Evolutionary conservation across 768 basidiomycete species (phyloP).

Genomic region (Leccinum variicolor): DNA sequence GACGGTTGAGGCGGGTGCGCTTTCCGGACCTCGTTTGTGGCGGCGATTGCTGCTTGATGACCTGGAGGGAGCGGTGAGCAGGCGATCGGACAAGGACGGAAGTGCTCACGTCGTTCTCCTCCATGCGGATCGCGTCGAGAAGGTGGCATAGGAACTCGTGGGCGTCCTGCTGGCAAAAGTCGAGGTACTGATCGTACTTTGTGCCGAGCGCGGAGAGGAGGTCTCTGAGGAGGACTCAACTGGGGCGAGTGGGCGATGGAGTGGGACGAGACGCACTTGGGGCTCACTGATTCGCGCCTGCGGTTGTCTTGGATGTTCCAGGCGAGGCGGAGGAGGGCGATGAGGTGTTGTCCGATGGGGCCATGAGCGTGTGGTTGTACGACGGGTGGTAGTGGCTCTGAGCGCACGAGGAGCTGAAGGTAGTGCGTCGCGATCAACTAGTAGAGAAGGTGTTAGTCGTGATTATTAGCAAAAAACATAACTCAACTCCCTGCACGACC

Average conservation of each 20-base stretch:
- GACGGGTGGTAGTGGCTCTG: conserved; percentile 44
- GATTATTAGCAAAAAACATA: conserved; percentile 19
- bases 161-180: conserved; percentile 94
- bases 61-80: conserved; percentile 37
- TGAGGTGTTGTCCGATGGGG: conserved; percentile 54
- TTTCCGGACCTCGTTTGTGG: conserved; percentile 38
- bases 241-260: not conserved
- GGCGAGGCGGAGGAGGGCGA: conserved; percentile 54
- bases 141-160: conserved; percentile 91
- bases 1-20: conserved; percentile 7
- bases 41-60: conserved; percentile 69
- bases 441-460: not conserved
- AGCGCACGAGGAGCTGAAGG: conserved; percentile 55
- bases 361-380: conserved; percentile 52
- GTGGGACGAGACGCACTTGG: conserved; percentile 49
- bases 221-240: conserved; percentile 37
- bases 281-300: conserved; percentile 54
- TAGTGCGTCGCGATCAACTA: conserved; percentile 68
- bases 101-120: conserved; percentile 77
- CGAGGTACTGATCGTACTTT: conserved; percentile 93
- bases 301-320: conserved; percentile 60
- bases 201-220: conserved; percentile 65
- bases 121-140: conserved; percentile 91
- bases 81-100: not conserved
- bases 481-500: conserved; percentile 73